phyloP scores from a whole-genome alignment of 192 early-diverging fungal genomes.

The Podila minutissima region DNA sequence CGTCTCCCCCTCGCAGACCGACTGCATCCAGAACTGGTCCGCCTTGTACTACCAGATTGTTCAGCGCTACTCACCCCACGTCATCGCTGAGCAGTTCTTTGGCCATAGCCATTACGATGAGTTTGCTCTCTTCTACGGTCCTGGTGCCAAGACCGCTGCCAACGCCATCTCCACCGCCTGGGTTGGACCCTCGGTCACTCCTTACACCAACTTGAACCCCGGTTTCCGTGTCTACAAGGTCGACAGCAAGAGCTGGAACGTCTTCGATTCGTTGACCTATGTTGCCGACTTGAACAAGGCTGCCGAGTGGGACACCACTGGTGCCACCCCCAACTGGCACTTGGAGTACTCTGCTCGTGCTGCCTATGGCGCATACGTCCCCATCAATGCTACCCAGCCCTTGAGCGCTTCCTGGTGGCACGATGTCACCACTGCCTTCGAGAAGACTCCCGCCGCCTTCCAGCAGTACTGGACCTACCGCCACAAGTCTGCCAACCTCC shows the following conservation, averaged over 20 bases:
- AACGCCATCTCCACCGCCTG: slow-evolving; percentile 60
- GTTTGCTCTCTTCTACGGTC: slow-evolving; percentile 60
- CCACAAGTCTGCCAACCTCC: slow-evolving; percentile 42
- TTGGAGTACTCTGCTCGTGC: slow-evolving; percentile 61
- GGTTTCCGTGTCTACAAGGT: slow-evolving; percentile 67
- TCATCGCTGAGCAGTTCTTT: slow-evolving; percentile 67
- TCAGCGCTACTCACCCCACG: slow-evolving; percentile 62
- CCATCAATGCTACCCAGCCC: slow-evolving; percentile 28
- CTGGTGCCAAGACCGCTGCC: slow-evolving; percentile 32
- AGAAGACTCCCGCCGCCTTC: slow-evolving; percentile 45
- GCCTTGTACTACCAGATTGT: slow-evolving; percentile 65
- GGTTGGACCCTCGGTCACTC: slow-evolving; percentile 62
- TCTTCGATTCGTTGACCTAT: slow-evolving; percentile 64
- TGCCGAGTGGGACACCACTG: slow-evolving; percentile 46
- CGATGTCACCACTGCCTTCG: slow-evolving; percentile 57
- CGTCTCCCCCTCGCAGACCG: slow-evolving; percentile 57
- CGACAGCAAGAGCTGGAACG: slow-evolving; percentile 61
- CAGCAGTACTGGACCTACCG: slow-evolving; percentile 55
- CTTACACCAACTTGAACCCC: slow-evolving; percentile 62
- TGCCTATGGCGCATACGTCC: slow-evolving; percentile 43
- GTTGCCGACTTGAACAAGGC: slow-evolving; percentile 58
- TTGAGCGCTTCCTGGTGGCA: slow-evolving; percentile 63
- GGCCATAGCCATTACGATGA: slow-evolving; percentile 66
- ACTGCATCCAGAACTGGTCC: slow-evolving; percentile 61
- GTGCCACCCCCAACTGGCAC: slow-evolving; percentile 58